A percentile compares a stretch with the other conserved stretches of the same genome.
phyloP scores from a whole-genome alignment of 805 yeast species.

The Isabelozyma gotoi region DNA sequence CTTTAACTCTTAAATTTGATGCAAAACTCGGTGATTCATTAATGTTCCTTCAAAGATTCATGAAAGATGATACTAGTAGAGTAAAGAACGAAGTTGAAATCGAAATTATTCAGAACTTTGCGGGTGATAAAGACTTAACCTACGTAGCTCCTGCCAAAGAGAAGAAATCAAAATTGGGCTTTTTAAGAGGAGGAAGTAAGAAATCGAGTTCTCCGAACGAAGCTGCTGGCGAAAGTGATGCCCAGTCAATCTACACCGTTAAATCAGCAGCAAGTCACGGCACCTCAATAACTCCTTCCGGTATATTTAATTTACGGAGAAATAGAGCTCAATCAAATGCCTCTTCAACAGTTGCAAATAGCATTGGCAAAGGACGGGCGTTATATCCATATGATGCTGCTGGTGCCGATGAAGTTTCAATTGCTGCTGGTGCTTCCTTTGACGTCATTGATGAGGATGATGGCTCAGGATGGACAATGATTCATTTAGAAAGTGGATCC shows the following conservation, averaged over 20 bases:
- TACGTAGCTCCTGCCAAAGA: conserved; percentile 50
- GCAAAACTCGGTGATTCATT: conserved; percentile 54
- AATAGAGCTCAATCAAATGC: conserved; percentile 26
- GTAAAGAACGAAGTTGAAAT: conserved; percentile 82
- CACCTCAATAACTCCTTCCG: conserved; percentile 22
- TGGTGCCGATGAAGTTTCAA: conserved; percentile 73
- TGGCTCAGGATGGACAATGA: conserved; percentile 90
- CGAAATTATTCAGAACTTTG: conserved; percentile 84
- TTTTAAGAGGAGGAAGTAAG: conserved; percentile 38
- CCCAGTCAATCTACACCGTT: conserved; percentile 35
- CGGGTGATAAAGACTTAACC: conserved; percentile 70
- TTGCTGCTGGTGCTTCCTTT: conserved; percentile 61
- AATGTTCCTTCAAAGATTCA: conserved; percentile 56
- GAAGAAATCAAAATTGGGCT: conserved; percentile 59
- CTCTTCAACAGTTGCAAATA: conserved; percentile 11
- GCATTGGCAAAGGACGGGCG: conserved; percentile 43
- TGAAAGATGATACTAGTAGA: conserved; percentile 70
- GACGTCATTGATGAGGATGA: conserved; percentile 67
- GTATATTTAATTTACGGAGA: conserved; percentile 38
- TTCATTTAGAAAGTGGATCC: conserved; percentile 41
- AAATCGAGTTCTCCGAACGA: conserved; percentile 8
- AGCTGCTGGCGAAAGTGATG: conserved; percentile 10
- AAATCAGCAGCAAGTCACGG: conserved; percentile 27
- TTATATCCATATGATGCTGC: conserved; percentile 63
- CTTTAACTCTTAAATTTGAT: conserved; percentile 52